Conservation (phyloP, 441 rosid species). For the Monsonia emarginata region DNA sequence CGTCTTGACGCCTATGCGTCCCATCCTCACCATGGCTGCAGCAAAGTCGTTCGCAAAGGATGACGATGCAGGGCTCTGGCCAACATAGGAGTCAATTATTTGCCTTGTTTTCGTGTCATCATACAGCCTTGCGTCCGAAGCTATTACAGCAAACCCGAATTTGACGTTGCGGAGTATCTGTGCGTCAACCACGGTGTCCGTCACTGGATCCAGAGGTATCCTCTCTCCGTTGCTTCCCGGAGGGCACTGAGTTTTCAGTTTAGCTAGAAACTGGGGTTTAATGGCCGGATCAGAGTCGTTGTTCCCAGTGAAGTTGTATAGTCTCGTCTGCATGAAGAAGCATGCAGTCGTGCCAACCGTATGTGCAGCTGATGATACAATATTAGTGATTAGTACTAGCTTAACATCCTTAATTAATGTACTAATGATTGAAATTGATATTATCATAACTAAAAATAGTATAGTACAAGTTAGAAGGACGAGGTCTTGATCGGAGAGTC, state of each 20-base stretch:
- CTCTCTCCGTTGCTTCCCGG: constrained; percentile 31
- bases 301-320: constrained; percentile 37
- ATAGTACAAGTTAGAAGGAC: constrained; percentile 40
- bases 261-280: constrained; percentile 27
- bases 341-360: constrained; percentile 60
- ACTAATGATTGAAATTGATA: background rate
- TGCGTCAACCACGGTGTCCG: constrained; percentile 33
- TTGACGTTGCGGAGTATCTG: constrained; percentile 43
- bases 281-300: constrained; percentile 46
- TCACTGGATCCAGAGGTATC: constrained; percentile 42
- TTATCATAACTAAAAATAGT: no score
- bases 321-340: constrained; percentile 44
- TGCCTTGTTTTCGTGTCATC: constrained; percentile 29
- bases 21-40: constrained; percentile 50
- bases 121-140: constrained; percentile 52
- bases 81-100: constrained; percentile 33
- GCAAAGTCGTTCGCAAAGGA: constrained; percentile 45
- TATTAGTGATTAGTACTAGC: no score
- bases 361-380: constrained; percentile 40
- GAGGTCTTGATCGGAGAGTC: constrained; percentile 54
- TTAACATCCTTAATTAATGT: no score
- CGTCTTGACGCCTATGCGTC: constrained; percentile 31
- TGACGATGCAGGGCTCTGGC: background rate
- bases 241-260: constrained; percentile 42
- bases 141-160: constrained; percentile 44